Base-by-base conservation (phyloP, 306 rosid species). In the Malus orientalis region DNA sequence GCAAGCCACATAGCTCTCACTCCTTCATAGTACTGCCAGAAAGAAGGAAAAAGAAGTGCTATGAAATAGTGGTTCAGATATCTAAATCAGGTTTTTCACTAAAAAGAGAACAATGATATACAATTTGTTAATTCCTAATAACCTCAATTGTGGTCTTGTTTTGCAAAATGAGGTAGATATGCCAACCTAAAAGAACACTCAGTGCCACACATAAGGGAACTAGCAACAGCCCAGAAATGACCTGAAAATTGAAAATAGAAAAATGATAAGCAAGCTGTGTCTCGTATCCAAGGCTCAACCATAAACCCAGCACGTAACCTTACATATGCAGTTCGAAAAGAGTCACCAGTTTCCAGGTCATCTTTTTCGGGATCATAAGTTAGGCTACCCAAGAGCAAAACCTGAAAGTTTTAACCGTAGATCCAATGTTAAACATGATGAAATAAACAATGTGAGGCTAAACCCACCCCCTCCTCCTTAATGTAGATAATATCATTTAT, bases 71-170 rank as follows among this genome's bases (percentile, higher is more conserved):
- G 1, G 38, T 59, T 49, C 29, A 30, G 74, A 62, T 61, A 6
- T 36, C 49, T 59, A 36, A 23, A 68, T 67, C 62, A 68, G 68
- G 75, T 80, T 70, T 70, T 53, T 59, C 22, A 80, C 71, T 59
- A 63, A 77, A 74, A 73, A 76, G 57, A 69, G 29, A 66, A 67
- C 71, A 70, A 69, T 61, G 67, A 81, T 32, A 84, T 69, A 49
- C 51, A 69, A 75, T 59, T 13, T 58, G 69, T 40, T 69, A 67
- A 79, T 70, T 82, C 63, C 45, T 76, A 78, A 57, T 75, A 81
- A 95, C 98, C 98, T 95, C 99, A 73, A 95, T 89, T 0, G 99
- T 95, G 63, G 99, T 95, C 89, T 89, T 95, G 91, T 95, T 95
- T 61, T 92, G 97, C 84, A 92, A 84, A 77, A 88, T 79, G 78